Conservation (phyloP, 495 filamentous ascomycete genomes). For the Lepraria neglecta region DNA sequence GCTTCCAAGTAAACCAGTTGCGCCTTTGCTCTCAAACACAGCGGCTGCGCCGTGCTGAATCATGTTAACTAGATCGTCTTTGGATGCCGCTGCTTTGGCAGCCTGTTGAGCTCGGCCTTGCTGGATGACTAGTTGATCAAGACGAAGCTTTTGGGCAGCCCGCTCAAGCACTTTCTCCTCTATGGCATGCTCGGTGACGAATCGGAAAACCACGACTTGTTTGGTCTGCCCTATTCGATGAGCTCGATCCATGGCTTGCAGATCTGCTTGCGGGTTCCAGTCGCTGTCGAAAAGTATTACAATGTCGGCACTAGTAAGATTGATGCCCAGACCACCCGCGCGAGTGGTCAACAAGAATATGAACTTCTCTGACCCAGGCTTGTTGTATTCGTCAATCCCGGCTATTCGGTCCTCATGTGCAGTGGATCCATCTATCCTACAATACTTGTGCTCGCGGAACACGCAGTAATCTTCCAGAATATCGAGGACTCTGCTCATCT, state of each 20-base stretch:
- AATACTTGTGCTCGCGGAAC: constrained; percentile 89
- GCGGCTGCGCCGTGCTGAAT: constrained; percentile 98
- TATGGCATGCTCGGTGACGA: constrained; percentile 95
- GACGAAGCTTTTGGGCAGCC: constrained; percentile 91
- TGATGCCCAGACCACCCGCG: constrained; percentile 97
- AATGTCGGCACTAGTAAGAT: constrained; percentile 91
- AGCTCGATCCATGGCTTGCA: constrained; percentile 97
- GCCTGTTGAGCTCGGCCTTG: constrained; percentile 94
- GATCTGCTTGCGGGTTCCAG: constrained; percentile 98
- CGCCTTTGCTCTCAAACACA: constrained; percentile 68
- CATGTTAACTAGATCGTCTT: constrained; percentile 94
- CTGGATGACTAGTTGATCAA: constrained; percentile 99
- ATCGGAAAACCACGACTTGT: constrained; percentile 91
- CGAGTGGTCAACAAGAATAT: constrained; percentile 96
- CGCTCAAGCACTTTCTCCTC: constrained; percentile 98
- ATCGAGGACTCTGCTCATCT: constrained; percentile 96
- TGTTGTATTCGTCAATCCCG: constrained; percentile 98
- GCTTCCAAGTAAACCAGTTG: constrained; percentile 47
- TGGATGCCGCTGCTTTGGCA: constrained; percentile 78
- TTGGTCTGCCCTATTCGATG: constrained; percentile 99
- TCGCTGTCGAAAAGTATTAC: constrained; percentile 98
- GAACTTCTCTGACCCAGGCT: constrained; percentile 89
- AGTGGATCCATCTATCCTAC: constrained; percentile 94
- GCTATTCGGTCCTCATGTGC: constrained; percentile 97
- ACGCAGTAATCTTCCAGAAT: constrained; percentile 98